Percentiles rank a stretch among this genome's conserved stretches.
Conservation (phyloP, 352 stramenopile genomes). For the Phytophthora idaei region DNA sequence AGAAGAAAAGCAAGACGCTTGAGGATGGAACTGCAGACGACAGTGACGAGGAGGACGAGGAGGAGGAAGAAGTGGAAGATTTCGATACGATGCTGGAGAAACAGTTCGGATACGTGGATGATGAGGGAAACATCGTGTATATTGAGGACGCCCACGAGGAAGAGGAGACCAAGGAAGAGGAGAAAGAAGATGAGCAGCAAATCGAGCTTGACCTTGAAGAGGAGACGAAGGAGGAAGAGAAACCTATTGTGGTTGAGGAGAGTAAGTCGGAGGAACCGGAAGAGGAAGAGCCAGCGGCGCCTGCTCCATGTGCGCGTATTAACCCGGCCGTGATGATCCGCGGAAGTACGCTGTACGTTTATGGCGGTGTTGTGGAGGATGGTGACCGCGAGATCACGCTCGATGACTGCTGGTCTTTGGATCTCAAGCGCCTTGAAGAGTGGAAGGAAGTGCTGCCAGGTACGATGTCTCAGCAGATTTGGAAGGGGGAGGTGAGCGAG, state of each 20-base stretch:
- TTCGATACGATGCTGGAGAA: slow-evolving; percentile 87
- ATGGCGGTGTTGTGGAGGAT: slow-evolving; percentile 93
- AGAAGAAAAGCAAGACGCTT: slow-evolving; percentile 58
- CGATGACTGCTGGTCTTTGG: slow-evolving; percentile 95
- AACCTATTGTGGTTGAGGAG: slow-evolving; percentile 26
- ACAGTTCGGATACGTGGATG: slow-evolving; percentile 96
- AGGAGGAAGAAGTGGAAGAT: slow-evolving; percentile 77
- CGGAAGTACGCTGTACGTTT: slow-evolving; percentile 92
- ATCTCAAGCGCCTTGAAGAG: slow-evolving; percentile 93
- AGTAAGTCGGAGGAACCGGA: slow-evolving; percentile 23
- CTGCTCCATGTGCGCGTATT: slow-evolving; percentile 80
- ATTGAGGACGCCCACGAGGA: slow-evolving; percentile 91
- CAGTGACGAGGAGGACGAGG: slow-evolving; percentile 58
- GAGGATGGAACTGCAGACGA: slow-evolving; percentile 48
- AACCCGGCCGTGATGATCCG: slow-evolving; percentile 89
- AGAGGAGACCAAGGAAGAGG: slow-evolving; percentile 60
- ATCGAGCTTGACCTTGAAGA: slow-evolving; percentile 31
- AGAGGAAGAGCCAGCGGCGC: slow-evolving; percentile 31
- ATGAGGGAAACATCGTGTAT: slow-evolving; percentile 95
- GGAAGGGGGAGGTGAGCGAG: slow-evolving; percentile 85
- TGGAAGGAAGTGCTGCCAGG: slow-evolving; percentile 93
- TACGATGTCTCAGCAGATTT: slow-evolving; percentile 94
- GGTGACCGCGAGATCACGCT: slow-evolving; percentile 95
- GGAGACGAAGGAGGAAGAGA: slow-evolving; percentile 46
- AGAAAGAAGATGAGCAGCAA: slow-evolving; percentile 32